A percentile compares a stretch with the other conserved stretches of the same genome.
Conservation (phyloP, 768 basidiomycete species). For the Xanthoconium purpureum region DNA sequence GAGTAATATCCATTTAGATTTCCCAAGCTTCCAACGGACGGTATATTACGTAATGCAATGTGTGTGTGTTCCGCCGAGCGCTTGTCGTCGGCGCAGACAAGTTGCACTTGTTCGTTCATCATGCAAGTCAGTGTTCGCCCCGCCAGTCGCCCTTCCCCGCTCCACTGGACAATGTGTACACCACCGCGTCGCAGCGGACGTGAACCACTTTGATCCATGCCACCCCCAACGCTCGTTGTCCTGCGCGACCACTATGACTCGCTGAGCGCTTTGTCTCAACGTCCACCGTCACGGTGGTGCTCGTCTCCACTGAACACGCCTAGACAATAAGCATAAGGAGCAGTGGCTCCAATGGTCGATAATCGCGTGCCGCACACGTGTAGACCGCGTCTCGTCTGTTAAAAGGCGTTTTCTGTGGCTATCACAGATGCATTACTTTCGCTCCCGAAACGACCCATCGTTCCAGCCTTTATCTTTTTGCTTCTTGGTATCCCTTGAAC, state of each 20-base stretch:
- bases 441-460: slow-evolving; percentile 1
- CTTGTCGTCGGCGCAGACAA: background rate
- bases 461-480: background rate
- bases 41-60: slow-evolving; percentile 12
- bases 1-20: too few relatives aligned
- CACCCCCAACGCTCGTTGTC: background rate
- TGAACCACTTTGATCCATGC: background rate
- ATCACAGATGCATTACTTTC: slow-evolving; percentile 17
- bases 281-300: background rate
- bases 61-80: background rate
- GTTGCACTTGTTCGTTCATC: slow-evolving; percentile 5
- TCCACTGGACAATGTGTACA: background rate
- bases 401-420: slow-evolving; percentile 23
- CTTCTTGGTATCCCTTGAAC: background rate
- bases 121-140: background rate
- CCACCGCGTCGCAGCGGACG: background rate
- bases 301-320: slow-evolving; percentile 8
- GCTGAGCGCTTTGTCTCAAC: slow-evolving; percentile 12
- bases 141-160: background rate
- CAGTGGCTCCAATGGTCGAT: slow-evolving; percentile 16
- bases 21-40: too few relatives aligned
- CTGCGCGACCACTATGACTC: background rate
- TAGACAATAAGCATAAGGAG: slow-evolving; percentile 7
- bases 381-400: slow-evolving; percentile 29
- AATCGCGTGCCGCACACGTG: slow-evolving; percentile 34